phyloP scores from a whole-genome alignment of 345 rosid species.

The Iberis pinnata region DNA sequence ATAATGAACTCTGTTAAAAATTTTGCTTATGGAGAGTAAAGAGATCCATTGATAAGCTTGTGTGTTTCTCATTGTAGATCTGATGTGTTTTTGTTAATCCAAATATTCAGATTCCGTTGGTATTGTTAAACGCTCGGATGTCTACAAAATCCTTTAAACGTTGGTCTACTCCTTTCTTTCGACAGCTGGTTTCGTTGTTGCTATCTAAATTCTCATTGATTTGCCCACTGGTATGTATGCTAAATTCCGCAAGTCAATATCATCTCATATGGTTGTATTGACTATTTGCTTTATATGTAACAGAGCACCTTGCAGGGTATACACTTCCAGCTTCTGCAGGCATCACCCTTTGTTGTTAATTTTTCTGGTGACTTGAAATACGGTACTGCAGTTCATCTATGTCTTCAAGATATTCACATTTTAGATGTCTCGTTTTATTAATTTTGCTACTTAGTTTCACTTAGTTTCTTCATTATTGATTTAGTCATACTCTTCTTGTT shows the following conservation, averaged over 20 bases:
- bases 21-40: neutral
- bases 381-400: constrained; percentile 35
- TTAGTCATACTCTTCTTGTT: neutral
- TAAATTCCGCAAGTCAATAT: neutral
- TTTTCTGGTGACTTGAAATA: constrained; percentile 88
- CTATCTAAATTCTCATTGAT: constrained; percentile 79
- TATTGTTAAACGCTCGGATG: constrained; percentile 75
- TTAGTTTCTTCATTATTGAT: neutral
- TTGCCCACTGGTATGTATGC: constrained; percentile 60
- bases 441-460: constrained; percentile 6
- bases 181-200: constrained; percentile 61
- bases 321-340: constrained; percentile 69
- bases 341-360: constrained; percentile 58
- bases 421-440: neutral
- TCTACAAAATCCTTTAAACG: constrained; percentile 55
- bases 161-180: constrained; percentile 57
- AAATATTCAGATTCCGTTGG: constrained; percentile 55
- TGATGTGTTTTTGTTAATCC: neutral
- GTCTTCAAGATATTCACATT: neutral
- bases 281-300: constrained; percentile 20
- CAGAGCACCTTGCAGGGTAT: constrained; percentile 80
- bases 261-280: constrained; percentile 9
- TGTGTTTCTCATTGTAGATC: neutral
- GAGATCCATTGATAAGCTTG: neutral
- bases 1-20: neutral